Evolutionary conservation across 257 asterid genomes (phyloP).

Genomic region (Cynanchum wilfordii): DNA sequence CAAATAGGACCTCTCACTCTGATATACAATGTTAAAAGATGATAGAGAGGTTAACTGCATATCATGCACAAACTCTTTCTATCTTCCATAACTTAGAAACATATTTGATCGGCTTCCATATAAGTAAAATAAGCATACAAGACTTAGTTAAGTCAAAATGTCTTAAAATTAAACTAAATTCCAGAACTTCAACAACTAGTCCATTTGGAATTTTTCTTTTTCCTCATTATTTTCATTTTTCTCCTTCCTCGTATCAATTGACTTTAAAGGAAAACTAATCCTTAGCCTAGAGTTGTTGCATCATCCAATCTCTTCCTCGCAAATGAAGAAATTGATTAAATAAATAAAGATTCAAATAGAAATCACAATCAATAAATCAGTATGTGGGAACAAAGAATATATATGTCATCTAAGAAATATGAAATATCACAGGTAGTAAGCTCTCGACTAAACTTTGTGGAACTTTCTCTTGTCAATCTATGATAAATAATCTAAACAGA

Average conservation of each 20-base stretch:
- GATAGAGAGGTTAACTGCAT: no score
- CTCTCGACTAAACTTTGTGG: neutral
- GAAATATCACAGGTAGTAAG: neutral
- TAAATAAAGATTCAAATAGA: neutral
- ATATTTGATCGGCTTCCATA: neutral
- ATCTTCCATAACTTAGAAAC: neutral
- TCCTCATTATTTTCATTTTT: neutral
- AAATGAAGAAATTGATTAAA: neutral
- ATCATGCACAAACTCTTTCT: neutral
- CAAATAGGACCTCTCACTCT: no score
- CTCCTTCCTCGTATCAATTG: neutral
- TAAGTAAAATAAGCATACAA: neutral
- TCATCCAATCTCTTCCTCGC: neutral
- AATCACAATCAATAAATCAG: neutral
- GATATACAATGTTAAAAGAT: no score
- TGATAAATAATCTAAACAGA: neutral
- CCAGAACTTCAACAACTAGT: neutral
- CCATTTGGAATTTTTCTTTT: neutral
- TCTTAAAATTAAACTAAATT: neutral
- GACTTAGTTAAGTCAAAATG: neutral
- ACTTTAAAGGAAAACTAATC: neutral
- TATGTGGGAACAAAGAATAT: neutral
- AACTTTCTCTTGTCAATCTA: constrained; percentile 1
- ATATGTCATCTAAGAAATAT: neutral
- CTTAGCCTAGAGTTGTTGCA: neutral